These are phyloP conservation scores for Penicillium salamii DNA, from an alignment of 495 filamentous ascomycete species.

Conservation along the genomic window DNA sequence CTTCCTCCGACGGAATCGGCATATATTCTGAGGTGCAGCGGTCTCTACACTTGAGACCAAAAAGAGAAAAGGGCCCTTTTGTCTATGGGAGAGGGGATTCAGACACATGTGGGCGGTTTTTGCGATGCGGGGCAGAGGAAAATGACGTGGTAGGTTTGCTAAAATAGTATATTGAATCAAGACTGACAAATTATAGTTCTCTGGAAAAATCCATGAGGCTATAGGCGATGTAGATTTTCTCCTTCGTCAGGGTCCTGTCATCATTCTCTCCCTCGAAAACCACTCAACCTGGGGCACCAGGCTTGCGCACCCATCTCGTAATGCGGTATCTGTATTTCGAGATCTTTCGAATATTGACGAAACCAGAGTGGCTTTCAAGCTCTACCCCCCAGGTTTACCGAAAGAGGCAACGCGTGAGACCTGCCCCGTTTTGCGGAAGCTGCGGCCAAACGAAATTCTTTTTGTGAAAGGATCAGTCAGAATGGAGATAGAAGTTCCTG, in stretches of 20 bases:
- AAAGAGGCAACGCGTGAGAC: background rate
- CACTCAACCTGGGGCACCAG: conserved; percentile 1
- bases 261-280: background rate
- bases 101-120: background rate
- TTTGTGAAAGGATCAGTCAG: conserved; percentile 6
- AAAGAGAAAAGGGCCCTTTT: background rate
- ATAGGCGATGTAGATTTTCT: background rate
- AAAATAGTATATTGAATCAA: conserved; percentile 1
- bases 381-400: conserved; percentile 1
- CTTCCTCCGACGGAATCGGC: background rate
- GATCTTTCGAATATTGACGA: conserved; percentile 5
- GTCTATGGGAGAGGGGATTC: background rate
- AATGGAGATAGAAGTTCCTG: conserved; percentile 6
- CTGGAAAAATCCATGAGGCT: background rate
- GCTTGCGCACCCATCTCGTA: conserved; percentile 1
- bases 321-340: conserved; percentile 3
- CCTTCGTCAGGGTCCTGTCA: background rate
- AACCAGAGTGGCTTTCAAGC: background rate
- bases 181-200: conserved; percentile 1
- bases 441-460: conserved; percentile 7
- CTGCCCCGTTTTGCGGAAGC: background rate
- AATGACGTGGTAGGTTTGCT: background rate
- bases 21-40: background rate
- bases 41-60: background rate
- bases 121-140: background rate